Evolutionary conservation across 371 early-diverging fungal species (phyloP).

Genomic region (Apophysomyces elegans): DNA sequence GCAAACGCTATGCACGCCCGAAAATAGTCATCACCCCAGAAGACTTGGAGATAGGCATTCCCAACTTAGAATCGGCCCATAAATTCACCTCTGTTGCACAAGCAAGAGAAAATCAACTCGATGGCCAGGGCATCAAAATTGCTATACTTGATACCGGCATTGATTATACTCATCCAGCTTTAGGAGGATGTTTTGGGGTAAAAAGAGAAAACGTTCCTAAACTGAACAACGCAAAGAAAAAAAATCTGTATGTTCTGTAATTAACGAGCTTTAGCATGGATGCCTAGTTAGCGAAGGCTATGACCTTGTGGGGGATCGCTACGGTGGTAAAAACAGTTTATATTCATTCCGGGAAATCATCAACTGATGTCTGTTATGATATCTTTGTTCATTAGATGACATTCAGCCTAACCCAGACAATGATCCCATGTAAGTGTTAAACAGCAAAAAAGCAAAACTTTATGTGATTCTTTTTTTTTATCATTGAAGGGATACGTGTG

Average conservation of each 20-base stretch:
- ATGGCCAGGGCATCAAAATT: slow-evolving; percentile 1
- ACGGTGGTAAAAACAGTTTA: slow-evolving; percentile 10
- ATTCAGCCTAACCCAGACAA: slow-evolving; percentile 13
- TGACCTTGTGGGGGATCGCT: slow-evolving; percentile 52
- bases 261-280: slow-evolving; percentile 28
- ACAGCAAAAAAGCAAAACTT: neutral
- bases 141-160: slow-evolving; percentile 33
- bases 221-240: too few species aligned
- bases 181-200: slow-evolving; percentile 63
- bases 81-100: slow-evolving; percentile 12
- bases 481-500: slow-evolving; percentile 18
- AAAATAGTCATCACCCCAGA: slow-evolving; percentile 2
- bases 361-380: too few species aligned
- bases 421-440: slow-evolving; percentile 21
- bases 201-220: neutral
- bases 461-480: neutral
- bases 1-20: slow-evolving; percentile 17
- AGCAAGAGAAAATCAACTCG: neutral
- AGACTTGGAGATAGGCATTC: neutral
- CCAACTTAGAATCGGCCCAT: slow-evolving; percentile 17
- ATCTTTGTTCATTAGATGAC: neutral
- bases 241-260: neutral
- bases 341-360: too few species aligned
- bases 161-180: slow-evolving; percentile 60
- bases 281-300: slow-evolving; percentile 58